Percentiles rank a stretch among this genome's conserved stretches.
Conservation (phyloP, 495 filamentous ascomycete genomes). For the Penicillium taxi region DNA sequence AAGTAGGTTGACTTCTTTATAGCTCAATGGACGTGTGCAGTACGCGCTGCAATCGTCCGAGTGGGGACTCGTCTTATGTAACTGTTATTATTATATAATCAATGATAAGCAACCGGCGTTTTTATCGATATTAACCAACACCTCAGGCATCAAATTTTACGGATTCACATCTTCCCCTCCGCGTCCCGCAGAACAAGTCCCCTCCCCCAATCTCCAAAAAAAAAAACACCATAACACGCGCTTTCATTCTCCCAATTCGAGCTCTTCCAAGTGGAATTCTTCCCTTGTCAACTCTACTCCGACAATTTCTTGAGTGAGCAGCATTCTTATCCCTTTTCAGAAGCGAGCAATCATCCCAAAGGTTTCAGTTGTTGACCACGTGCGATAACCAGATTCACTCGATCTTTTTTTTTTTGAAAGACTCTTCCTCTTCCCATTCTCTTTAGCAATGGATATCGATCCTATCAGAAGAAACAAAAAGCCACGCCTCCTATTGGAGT, state of each 20-base stretch:
- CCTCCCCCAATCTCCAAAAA: too few relatives aligned
- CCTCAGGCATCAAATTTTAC: slow-evolving; percentile 10
- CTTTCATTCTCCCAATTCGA: too few relatives aligned
- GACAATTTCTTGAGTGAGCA: too few relatives aligned
- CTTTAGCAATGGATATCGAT: slow-evolving; percentile 59
- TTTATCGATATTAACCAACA: neutral
- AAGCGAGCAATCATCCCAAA: neutral
- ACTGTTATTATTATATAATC: slow-evolving; percentile 16
- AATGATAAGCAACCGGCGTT: neutral
- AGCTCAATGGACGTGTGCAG: slow-evolving; percentile 17
- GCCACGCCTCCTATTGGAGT: slow-evolving; percentile 70
- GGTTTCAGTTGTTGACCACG: too few relatives aligned
- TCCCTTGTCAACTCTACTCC: neutral
- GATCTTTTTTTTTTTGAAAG: neutral
- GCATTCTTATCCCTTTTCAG: too few relatives aligned
- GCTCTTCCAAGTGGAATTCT: too few relatives aligned
- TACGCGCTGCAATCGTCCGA: slow-evolving; percentile 22
- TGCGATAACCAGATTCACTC: slow-evolving; percentile 5
- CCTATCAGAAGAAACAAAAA: slow-evolving; percentile 71
- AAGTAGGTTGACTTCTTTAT: slow-evolving; percentile 6
- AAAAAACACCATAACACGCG: too few relatives aligned
- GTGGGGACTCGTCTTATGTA: slow-evolving; percentile 18
- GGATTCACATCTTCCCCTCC: slow-evolving; percentile 17
- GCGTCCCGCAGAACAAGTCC: slow-evolving; percentile 20
- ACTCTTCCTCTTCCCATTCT: neutral